phyloP scores from a whole-genome alignment of 169 alveolate species.

The Cryptosporidium viatorum region DNA sequence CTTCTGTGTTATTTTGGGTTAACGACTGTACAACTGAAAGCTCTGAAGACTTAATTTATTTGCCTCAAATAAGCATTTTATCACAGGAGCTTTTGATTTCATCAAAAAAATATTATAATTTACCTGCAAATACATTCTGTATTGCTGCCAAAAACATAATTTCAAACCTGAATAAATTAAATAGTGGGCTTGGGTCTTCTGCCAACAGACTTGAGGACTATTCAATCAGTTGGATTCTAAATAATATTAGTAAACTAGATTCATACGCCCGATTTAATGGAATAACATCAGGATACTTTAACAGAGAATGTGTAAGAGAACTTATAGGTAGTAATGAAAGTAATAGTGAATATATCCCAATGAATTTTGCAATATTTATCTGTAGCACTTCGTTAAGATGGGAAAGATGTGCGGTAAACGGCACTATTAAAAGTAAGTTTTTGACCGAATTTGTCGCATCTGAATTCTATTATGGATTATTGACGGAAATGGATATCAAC shows the following conservation, averaged over 20 bases:
- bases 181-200: conserved; percentile 2
- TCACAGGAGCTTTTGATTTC: conserved; percentile 58
- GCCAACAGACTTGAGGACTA: conserved; percentile 6
- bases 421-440: background rate
- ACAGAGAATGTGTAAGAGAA: conserved; percentile 69
- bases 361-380: conserved; percentile 43
- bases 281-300: conserved; percentile 52
- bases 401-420: conserved; percentile 25
- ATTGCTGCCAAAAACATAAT: conserved; percentile 41
- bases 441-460: conserved; percentile 66
- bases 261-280: conserved; percentile 15
- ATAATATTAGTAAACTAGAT: conserved; percentile 5
- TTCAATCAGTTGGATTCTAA: conserved; percentile 41
- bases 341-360: conserved; percentile 35
- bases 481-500: conserved; percentile 8
- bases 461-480: conserved; percentile 35
- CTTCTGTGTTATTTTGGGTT: conserved; percentile 44
- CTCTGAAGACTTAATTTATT: background rate
- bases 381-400: conserved; percentile 66
- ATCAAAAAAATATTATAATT: conserved; percentile 25
- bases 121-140: conserved; percentile 42
- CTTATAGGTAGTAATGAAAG: conserved; percentile 18
- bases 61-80: conserved; percentile 46
- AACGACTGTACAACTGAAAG: conserved; percentile 17
- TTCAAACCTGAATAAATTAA: conserved; percentile 10